Evolutionary conservation across 2,329 filamentous ascomycete species (phyloP), one percentile per base, ranked within the genome.

Genomic region (Fusarium euwallaceae): DNA sequence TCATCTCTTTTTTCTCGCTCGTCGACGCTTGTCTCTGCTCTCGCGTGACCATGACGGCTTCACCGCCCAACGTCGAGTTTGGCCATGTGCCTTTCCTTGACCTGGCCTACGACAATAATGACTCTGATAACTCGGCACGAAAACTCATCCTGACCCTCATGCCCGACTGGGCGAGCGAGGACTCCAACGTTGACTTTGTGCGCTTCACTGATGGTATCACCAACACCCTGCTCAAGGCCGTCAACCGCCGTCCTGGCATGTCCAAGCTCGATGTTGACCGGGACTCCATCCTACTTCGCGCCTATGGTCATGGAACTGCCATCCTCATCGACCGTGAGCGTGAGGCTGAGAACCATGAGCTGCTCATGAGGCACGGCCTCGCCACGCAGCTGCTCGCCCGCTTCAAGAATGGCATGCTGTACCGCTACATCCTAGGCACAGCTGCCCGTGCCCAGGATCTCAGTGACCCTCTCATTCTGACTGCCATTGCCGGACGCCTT

Each of bases 131-230:
- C 67, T 97, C 96, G 22, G 96, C 95, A 63, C 87, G 94, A 71
- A 89, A 90, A 74, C 90, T 99, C 73, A 92, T 98, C 79, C 87
- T 95, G 77, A 90, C 94, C 32, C 87, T 98, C 71, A 90, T 92
- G 69, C 95, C 95, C 12, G 91, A 97, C 78, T 99, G 97, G 97
- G 88, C 91, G 76, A 88, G 89, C 58, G 86, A 89, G 39, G 91
- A 92, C 74, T 93, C 94, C 67, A 90, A 92, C 51, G 89, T 99
- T 78, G 92, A 97, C 80, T 94, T 98, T 81, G 89, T 95, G 76
- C 92, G 94, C 74, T 99, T 98, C 86, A 99, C 95, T 43, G 97
- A 99, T 80, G 97, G 97, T 81, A 99, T 98, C 85, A 99, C 97
- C 76, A 99, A 99, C 85, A 98, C 95, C 60, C 87, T 96, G 59